A percentile compares a stretch with the other conserved stretches of the same genome.
Evolutionary conservation across 2,329 filamentous ascomycete genomes (phyloP).

Genomic region (Periconia sp.): DNA sequence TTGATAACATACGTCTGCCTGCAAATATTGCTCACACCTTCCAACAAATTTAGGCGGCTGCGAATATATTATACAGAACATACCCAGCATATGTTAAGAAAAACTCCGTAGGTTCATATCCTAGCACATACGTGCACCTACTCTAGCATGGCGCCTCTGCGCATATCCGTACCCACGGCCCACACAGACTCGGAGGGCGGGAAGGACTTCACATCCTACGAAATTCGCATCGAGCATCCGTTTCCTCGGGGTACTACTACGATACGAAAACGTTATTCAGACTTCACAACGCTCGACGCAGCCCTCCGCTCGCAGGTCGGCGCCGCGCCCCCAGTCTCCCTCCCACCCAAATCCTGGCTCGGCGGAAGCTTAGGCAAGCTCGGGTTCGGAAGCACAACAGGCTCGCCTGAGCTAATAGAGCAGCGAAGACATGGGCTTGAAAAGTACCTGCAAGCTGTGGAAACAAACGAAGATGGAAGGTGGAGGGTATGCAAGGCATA

Average conservation of each 20-base stretch:
- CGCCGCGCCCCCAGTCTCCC: conserved; percentile 67
- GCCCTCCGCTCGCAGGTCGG: conserved; percentile 66
- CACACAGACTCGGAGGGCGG: conserved; percentile 55
- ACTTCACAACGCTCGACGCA: conserved; percentile 72
- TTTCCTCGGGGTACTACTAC: conserved; percentile 78
- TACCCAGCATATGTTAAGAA: too few relatives aligned
- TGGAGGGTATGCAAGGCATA: conserved; percentile 78
- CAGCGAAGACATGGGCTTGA: conserved; percentile 72
- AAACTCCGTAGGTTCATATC: too few relatives aligned
- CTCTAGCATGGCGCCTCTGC: conserved; percentile 51
- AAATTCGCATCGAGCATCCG: conserved; percentile 76
- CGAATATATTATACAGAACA: too few relatives aligned
- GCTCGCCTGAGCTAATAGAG: conserved; percentile 72
- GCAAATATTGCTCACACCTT: too few relatives aligned
- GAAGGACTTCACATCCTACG: conserved; percentile 79
- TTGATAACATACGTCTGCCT: too few relatives aligned
- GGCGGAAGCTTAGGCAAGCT: conserved; percentile 52
- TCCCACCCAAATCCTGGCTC: conserved; percentile 80
- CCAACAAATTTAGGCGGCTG: too few relatives aligned
- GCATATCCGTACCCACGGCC: conserved; percentile 55
- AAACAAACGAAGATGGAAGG: conserved; percentile 73
- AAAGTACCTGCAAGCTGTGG: conserved; percentile 73
- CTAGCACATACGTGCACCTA: background rate
- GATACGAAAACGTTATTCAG: conserved; percentile 81
- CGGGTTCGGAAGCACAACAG: conserved; percentile 63